phyloP scores from a whole-genome alignment of 2,329 filamentous ascomycete genomes.

The Apiospora marii region DNA sequence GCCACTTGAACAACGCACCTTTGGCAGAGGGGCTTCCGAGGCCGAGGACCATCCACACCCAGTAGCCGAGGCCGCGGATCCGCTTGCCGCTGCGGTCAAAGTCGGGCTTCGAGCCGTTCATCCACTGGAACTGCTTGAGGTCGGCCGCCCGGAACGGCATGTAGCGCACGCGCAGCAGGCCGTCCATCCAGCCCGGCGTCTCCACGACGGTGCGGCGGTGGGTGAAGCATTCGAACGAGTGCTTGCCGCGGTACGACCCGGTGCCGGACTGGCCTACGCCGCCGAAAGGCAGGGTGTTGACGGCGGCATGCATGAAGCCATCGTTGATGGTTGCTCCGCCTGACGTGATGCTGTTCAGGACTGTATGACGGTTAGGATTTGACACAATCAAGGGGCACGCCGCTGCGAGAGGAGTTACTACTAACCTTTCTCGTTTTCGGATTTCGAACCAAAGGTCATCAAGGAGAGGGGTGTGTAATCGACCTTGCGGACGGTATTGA shows the following conservation, averaged over 20 bases:
- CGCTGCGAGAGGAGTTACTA: not conserved
- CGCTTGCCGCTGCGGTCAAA: constrained; percentile 68
- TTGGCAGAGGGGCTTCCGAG: constrained; percentile 59
- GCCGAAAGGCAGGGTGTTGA: constrained; percentile 80
- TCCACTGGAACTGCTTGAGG: constrained; percentile 52
- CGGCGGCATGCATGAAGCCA: constrained; percentile 73
- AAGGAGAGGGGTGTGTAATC: constrained; percentile 85
- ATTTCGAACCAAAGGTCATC: constrained; percentile 84
- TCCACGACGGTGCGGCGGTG: constrained; percentile 61
- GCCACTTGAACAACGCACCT: constrained; percentile 62
- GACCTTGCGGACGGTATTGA: constrained; percentile 80
- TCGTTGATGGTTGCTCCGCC: constrained; percentile 74
- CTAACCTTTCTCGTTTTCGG: constrained; percentile 77
- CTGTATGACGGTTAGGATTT: constrained; percentile 43
- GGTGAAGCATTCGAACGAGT: constrained; percentile 68
- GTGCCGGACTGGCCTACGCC: constrained; percentile 82
- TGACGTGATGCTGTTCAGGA: constrained; percentile 69
- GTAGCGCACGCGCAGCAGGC: constrained; percentile 72
- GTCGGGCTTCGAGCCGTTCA: constrained; percentile 58
- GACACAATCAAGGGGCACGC: not conserved
- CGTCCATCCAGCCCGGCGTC: constrained; percentile 73
- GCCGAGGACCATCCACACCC: constrained; percentile 57
- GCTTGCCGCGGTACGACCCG: constrained; percentile 79
- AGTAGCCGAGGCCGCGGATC: constrained; percentile 61
- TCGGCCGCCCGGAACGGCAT: constrained; percentile 63